phyloP scores from a whole-genome alignment of 805 yeast genomes.

The Candida ovalis region DNA sequence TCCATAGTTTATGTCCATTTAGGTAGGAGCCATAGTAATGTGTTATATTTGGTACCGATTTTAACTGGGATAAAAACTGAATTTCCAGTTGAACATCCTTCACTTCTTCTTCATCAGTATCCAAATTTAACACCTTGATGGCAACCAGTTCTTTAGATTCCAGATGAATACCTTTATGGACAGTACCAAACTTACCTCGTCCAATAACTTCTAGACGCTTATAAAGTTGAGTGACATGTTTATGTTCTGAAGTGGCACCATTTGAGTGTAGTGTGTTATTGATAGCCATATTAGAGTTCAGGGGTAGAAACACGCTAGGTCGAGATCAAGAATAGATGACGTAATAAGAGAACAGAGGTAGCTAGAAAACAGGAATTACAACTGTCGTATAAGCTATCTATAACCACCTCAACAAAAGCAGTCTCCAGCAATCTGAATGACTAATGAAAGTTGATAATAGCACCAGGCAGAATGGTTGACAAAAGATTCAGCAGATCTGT shows the following conservation, averaged over 20 bases:
- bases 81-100: conserved; percentile 92
- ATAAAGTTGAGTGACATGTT: conserved; percentile 39
- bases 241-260: background rate
- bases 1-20: conserved; percentile 91
- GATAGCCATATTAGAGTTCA: background rate
- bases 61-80: conserved; percentile 76
- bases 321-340: too few species aligned
- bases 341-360: too few species aligned
- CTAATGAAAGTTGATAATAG: too few species aligned
- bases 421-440: too few species aligned
- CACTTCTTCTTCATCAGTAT: conserved; percentile 91
- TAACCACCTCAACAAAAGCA: too few species aligned
- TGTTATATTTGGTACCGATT: conserved; percentile 86
- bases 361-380: background rate
- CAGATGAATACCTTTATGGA: conserved; percentile 76
- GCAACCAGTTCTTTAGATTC: conserved; percentile 81
- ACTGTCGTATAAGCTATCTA: too few species aligned
- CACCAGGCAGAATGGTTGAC: too few species aligned
- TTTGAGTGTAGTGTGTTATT: background rate
- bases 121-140: conserved; percentile 86
- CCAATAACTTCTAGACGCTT: conserved; percentile 90
- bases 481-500: too few species aligned
- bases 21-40: conserved; percentile 87
- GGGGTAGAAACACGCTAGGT: too few species aligned
- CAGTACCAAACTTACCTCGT: conserved; percentile 95